Evolutionary conservation across 306 rosid species (phyloP).

Genomic region (Ceratonia siliqua): DNA sequence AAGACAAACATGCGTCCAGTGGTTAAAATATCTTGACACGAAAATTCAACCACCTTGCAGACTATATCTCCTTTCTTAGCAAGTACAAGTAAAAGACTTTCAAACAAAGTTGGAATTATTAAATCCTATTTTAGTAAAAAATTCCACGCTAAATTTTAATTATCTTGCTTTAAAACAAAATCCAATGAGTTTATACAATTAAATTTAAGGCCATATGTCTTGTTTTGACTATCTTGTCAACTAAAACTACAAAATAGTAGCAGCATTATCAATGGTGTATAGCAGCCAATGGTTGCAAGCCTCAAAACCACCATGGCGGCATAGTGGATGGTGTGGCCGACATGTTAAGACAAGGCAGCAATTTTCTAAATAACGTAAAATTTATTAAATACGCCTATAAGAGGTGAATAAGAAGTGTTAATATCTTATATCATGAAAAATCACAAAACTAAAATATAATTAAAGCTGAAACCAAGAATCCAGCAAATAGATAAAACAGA

Average conservation of each 20-base stretch:
- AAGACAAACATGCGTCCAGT: neutral
- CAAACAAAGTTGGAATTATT: neutral
- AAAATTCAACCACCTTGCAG: neutral
- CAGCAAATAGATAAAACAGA: neutral
- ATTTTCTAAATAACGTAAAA: neutral
- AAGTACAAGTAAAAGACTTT: too few relatives aligned
- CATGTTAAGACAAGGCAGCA: too few relatives aligned
- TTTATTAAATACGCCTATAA: neutral
- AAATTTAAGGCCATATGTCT: neutral
- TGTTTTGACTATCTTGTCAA: slow-evolving; percentile 7
- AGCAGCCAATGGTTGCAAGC: too few relatives aligned
- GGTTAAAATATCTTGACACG: neutral
- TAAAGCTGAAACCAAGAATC: neutral
- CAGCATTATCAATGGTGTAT: neutral
- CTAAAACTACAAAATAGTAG: slow-evolving; percentile 5
- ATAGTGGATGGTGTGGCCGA: too few relatives aligned
- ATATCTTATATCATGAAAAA: neutral
- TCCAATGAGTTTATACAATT: neutral
- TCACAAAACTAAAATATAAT: neutral
- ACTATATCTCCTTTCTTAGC: neutral
- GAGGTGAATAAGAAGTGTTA: neutral
- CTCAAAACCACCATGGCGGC: too few relatives aligned
- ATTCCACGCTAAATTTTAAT: neutral
- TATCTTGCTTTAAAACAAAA: too few relatives aligned
- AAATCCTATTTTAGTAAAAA: neutral